These are phyloP conservation scores for Lachnellula occidentalis DNA, from an alignment of 2,329 filamentous ascomycete species.

Conservation along the genomic window DNA sequence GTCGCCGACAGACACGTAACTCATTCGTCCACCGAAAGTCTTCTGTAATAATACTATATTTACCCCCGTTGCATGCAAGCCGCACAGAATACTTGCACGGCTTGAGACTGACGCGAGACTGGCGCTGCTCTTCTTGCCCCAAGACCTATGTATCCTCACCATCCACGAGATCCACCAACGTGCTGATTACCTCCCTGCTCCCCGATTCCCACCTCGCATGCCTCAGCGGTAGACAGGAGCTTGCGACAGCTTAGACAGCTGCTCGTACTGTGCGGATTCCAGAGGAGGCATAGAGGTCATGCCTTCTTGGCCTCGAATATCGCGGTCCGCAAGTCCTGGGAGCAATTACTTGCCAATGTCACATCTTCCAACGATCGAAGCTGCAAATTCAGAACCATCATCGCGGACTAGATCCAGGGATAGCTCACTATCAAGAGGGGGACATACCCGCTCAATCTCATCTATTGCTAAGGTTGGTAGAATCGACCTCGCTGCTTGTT, in stretches of 20 bases:
- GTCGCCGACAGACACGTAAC: background rate
- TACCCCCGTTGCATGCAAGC: background rate
- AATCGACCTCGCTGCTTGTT: background rate
- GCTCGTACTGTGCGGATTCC: slow-evolving; percentile 20
- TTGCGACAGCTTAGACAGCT: slow-evolving; percentile 31
- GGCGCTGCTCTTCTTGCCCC: background rate
- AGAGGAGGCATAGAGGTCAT: slow-evolving; percentile 19
- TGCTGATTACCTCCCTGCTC: background rate
- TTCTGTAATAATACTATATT: background rate
- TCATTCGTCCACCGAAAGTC: background rate
- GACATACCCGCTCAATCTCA: slow-evolving; percentile 28
- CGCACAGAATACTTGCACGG: background rate
- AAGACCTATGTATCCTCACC: background rate
- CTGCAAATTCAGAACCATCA: slow-evolving; percentile 20
- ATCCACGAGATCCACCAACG: background rate
- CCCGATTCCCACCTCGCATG: slow-evolving; percentile 22
- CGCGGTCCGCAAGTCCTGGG: slow-evolving; percentile 26
- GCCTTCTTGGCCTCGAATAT: slow-evolving; percentile 26
- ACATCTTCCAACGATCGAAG: slow-evolving; percentile 24
- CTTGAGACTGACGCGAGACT: background rate
- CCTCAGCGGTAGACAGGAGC: slow-evolving; percentile 25
- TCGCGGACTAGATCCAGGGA: slow-evolving; percentile 22
- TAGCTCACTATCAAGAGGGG: slow-evolving; percentile 22
- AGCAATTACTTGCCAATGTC: slow-evolving; percentile 26
- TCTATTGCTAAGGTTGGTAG: slow-evolving; percentile 29